These are phyloP conservation scores for Fusarium sp. DNA, from an alignment of 2,329 filamentous ascomycete genomes.

Conservation along the genomic window DNA sequence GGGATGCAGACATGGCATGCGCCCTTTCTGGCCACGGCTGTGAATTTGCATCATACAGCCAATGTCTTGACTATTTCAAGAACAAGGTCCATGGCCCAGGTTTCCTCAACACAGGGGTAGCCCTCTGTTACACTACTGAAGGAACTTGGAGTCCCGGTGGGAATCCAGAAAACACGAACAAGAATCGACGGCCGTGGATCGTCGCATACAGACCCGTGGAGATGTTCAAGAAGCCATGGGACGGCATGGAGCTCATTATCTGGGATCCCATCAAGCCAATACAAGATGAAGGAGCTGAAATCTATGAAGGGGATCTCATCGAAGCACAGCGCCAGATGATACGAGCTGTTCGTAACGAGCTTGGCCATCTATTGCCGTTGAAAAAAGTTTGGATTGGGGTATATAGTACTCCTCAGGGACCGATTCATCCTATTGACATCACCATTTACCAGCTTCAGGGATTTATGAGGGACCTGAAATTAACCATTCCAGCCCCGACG, in stretches of 20 bases:
- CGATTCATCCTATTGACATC: slow-evolving; percentile 57
- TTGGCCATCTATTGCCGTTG: slow-evolving; percentile 51
- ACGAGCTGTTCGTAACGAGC: slow-evolving; percentile 50
- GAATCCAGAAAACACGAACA: slow-evolving; percentile 34
- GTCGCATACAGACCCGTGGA: slow-evolving; percentile 61
- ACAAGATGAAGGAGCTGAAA: slow-evolving; percentile 28
- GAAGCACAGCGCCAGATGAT: slow-evolving; percentile 63
- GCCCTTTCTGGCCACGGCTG: slow-evolving; percentile 40
- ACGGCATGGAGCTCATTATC: slow-evolving; percentile 63
- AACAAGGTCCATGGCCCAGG: slow-evolving; percentile 26
- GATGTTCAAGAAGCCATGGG: slow-evolving; percentile 52
- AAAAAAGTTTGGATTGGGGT: slow-evolving; percentile 62
- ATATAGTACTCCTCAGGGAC: slow-evolving; percentile 38
- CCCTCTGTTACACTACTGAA: slow-evolving; percentile 65
- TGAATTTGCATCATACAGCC: slow-evolving; percentile 38
- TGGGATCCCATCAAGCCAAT: slow-evolving; percentile 62
- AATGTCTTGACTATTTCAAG: slow-evolving; percentile 41
- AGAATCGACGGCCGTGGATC: slow-evolving; percentile 64
- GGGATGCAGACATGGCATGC: slow-evolving; percentile 44
- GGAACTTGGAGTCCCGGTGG: slow-evolving; percentile 53
- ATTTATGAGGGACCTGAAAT: slow-evolving; percentile 52
- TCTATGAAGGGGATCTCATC: slow-evolving; percentile 56
- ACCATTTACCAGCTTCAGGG: slow-evolving; percentile 56
- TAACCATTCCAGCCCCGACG: slow-evolving; percentile 54
- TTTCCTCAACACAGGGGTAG: slow-evolving; percentile 48